phyloP scores from a whole-genome alignment of 257 asterid genomes.

The Jacaranda copaia region DNA sequence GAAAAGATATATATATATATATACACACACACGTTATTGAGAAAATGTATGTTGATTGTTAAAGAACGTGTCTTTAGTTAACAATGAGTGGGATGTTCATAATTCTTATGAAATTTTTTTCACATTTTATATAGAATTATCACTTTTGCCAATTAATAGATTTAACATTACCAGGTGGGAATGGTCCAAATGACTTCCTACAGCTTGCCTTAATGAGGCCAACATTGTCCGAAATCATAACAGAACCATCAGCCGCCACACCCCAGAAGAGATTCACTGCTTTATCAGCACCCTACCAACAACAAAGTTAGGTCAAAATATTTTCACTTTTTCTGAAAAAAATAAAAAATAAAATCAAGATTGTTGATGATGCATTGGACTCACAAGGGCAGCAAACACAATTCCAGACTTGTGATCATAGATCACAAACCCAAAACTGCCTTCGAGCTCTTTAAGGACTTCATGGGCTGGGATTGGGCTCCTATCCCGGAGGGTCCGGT shows the following conservation, averaged over 20 bases:
- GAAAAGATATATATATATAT: too few relatives aligned
- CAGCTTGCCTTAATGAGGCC: constrained; percentile 74
- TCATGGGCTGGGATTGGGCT: constrained; percentile 95
- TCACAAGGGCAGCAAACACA: constrained; percentile 87
- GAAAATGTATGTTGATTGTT: too few relatives aligned
- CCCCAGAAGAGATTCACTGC: constrained; percentile 81
- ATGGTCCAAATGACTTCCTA: constrained; percentile 89
- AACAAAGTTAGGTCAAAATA: background rate
- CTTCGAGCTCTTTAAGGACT: constrained; percentile 88
- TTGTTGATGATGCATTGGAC: constrained; percentile 27
- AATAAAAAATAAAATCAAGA: background rate
- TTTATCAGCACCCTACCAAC: constrained; percentile 77
- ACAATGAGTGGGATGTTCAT: too few relatives aligned
- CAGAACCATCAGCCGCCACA: constrained; percentile 77
- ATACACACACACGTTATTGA: too few relatives aligned
- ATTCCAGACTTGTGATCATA: constrained; percentile 78
- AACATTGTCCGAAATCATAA: constrained; percentile 84
- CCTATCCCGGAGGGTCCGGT: constrained; percentile 88
- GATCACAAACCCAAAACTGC: constrained; percentile 86
- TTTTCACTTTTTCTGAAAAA: too few relatives aligned
- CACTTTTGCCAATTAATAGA: background rate
- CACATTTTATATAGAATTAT: too few relatives aligned
- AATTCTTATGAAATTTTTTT: too few relatives aligned
- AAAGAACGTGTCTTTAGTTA: too few relatives aligned
- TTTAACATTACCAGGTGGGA: constrained; percentile 78